Base-by-base conservation (phyloP, 352 stramenopile species). In the Phytophthora ramorum region DNA sequence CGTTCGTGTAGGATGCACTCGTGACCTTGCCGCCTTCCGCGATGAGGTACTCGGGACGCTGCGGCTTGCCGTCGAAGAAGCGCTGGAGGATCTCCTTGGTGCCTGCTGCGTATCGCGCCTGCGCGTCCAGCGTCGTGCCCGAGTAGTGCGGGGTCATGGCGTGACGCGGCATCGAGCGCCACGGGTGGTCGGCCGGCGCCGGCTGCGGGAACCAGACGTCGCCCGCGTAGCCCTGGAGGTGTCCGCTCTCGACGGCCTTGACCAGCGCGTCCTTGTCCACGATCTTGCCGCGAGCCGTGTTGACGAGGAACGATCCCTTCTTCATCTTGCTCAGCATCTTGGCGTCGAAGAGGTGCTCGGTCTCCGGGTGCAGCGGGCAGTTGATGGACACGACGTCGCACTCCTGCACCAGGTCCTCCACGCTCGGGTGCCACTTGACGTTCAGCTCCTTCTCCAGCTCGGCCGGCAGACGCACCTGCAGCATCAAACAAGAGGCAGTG, bases 141-240 rank as follows among this genome's bases (percentile, higher is more conserved):
- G 64, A 77, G 58, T 81, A 78, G 70, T 83, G 75, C 34, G 75
- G 75, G 35, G 75, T 83, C 75, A 83, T 83, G 32, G 69, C 75
- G 70, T 83, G 71, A 60, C 76, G 56, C 4, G 64, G 64, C 69
- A 77, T 77, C 12, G 48, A 56, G 24, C 69, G 69, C 69, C 69
- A 77, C 58, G 70, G 73, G 71, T 95, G 85, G 38, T 87, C 68
- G 38, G 56, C 32, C 22, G 84, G 85, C 24, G 93, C 70, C 7
- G 89, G 89, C 70, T 97, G 87, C 8, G 89, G 89, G 64, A 81
- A 80, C 37, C 87, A 93, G 14, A 92, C 89, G 70, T 97, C 89
- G 22, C 93, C 74, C 48, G 62, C 75, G n/a, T 73, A 71, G 0
- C 58, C 69, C 32, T 71, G 68, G 52, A 83, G 78, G 57, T 79